These are phyloP conservation scores for Zhuliangozyma parablackwelliae DNA, from an alignment of 1,139 yeast genomes.

Conservation along the genomic window DNA sequence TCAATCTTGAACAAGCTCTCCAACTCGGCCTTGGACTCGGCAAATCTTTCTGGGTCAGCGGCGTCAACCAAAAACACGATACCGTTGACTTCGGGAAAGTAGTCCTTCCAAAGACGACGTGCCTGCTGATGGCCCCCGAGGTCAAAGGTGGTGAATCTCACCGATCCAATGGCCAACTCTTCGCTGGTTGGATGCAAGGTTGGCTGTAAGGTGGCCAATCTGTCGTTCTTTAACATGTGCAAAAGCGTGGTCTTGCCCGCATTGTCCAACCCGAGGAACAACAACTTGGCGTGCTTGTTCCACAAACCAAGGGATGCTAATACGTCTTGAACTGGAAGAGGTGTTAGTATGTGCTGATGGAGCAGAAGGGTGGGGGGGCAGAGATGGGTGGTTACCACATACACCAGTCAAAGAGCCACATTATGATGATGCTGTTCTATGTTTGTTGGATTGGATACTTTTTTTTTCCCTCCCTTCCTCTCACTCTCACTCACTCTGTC, in stretches of 20 bases:
- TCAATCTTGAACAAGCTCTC: conserved; percentile 90
- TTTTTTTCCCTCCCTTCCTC: too few relatives aligned
- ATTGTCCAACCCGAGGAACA: conserved; percentile 93
- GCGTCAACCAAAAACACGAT: conserved; percentile 96
- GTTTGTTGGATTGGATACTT: too few relatives aligned
- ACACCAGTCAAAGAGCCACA: conserved; percentile 48
- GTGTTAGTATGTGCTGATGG: conserved; percentile 14
- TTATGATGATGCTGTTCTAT: conserved; percentile 2
- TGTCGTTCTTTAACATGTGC: conserved; percentile 96
- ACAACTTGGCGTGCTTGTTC: conserved; percentile 96
- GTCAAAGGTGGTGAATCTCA: conserved; percentile 95
- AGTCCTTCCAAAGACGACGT: conserved; percentile 98
- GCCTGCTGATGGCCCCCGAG: conserved; percentile 99
- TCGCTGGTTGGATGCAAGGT: conserved; percentile 98
- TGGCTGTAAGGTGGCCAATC: conserved; percentile 96
- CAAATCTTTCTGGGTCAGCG: conserved; percentile 92
- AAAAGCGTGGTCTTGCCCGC: conserved; percentile 97
- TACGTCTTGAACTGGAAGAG: conserved; percentile 72
- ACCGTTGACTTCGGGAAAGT: conserved; percentile 98
- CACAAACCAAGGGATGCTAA: conserved; percentile 91
- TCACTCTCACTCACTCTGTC: too few relatives aligned
- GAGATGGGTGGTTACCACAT: conserved; percentile 16
- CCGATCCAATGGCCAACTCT: conserved; percentile 94
- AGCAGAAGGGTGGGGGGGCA: not conserved
- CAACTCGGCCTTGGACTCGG: conserved; percentile 90